Percentiles rank a stretch among this genome's conserved stretches.
Evolutionary conservation across 2,329 filamentous ascomycete genomes (phyloP).

Genomic region (Trichoderma cornu-damae): DNA sequence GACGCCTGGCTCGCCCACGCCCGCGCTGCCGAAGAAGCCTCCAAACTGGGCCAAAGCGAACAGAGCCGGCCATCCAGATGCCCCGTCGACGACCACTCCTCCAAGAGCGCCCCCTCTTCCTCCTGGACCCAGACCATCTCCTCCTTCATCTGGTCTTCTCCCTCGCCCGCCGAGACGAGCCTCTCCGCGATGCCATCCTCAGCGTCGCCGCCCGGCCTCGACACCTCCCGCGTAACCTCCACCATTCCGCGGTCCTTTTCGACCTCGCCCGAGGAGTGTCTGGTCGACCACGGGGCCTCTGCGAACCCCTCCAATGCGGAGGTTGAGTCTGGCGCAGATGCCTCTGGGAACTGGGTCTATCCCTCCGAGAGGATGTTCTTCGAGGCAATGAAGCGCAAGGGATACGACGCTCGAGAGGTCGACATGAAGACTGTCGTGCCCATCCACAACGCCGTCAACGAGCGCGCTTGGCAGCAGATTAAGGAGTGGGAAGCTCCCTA

Average conservation of each 20-base stretch:
- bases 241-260: slow-evolving; percentile 64
- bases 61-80: slow-evolving; percentile 26
- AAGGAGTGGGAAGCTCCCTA: slow-evolving; percentile 78
- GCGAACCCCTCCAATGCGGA: slow-evolving; percentile 77
- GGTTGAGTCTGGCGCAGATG: slow-evolving; percentile 67
- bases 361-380: slow-evolving; percentile 98
- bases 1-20: slow-evolving; percentile 79
- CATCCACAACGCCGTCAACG: slow-evolving; percentile 98
- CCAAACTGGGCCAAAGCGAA: slow-evolving; percentile 18
- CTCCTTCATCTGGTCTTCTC: slow-evolving; percentile 39
- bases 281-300: slow-evolving; percentile 37
- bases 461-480: slow-evolving; percentile 91
- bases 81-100: slow-evolving; percentile 34
- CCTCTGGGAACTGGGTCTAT: slow-evolving; percentile 90
- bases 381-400: slow-evolving; percentile 90
- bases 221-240: slow-evolving; percentile 66
- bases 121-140: slow-evolving; percentile 41
- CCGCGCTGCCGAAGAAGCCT: slow-evolving; percentile 44
- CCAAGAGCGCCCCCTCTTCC: slow-evolving; percentile 21
- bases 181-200: slow-evolving; percentile 13
- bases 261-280: slow-evolving; percentile 32
- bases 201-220: slow-evolving; percentile 41
- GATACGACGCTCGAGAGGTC: slow-evolving; percentile 60
- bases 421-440: slow-evolving; percentile 93
- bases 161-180: slow-evolving; percentile 23